A percentile compares a stretch with the other conserved stretches of the same genome.
Evolutionary conservation across 78 protist species (phyloP).

Genomic region (Carpediemonas membranifera): DNA sequence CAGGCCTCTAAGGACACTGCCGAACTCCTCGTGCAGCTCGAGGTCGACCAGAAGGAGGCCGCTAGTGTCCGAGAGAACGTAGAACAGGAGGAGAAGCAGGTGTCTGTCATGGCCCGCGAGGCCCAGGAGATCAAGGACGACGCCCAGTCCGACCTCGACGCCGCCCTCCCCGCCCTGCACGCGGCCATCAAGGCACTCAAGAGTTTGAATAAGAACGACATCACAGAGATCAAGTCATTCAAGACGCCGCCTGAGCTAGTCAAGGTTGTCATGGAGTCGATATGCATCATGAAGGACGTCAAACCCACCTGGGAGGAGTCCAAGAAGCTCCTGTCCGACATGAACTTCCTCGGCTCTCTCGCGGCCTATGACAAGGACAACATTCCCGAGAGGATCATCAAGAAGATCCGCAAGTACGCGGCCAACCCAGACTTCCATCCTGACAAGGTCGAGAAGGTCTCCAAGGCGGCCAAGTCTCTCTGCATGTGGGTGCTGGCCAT

Average conservation of each 20-base stretch:
- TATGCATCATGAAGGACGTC: constrained; percentile 23
- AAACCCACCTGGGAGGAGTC: constrained; percentile 30
- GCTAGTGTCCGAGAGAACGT: neutral
- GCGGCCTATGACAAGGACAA: constrained; percentile 29
- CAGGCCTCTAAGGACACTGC: neutral
- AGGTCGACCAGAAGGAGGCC: constrained; percentile 14
- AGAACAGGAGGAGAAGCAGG: constrained; percentile 19
- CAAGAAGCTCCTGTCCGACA: constrained; percentile 15
- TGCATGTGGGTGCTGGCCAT: constrained; percentile 61
- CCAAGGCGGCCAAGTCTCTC: constrained; percentile 28
- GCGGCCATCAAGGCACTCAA: constrained; percentile 30
- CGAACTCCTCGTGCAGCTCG: constrained; percentile 1
- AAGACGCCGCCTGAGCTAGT: constrained; percentile 46
- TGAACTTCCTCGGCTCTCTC: constrained; percentile 26
- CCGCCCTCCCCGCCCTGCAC: constrained; percentile 19
- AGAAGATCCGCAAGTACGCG: constrained; percentile 5
- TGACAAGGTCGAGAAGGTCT: constrained; percentile 30
- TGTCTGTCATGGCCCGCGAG: constrained; percentile 12
- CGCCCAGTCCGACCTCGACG: constrained; percentile 39
- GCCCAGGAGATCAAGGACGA: constrained; percentile 22
- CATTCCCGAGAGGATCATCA: neutral
- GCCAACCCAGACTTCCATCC: constrained; percentile 36
- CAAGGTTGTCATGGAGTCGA: constrained; percentile 55
- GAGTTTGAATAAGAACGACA: constrained; percentile 9
- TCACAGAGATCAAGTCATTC: constrained; percentile 33